Evolutionary conservation across 2,329 filamentous ascomycete species (phyloP), one percentile per base, ranked within the genome.

Genomic region (Botryosphaeria dothidea): DNA sequence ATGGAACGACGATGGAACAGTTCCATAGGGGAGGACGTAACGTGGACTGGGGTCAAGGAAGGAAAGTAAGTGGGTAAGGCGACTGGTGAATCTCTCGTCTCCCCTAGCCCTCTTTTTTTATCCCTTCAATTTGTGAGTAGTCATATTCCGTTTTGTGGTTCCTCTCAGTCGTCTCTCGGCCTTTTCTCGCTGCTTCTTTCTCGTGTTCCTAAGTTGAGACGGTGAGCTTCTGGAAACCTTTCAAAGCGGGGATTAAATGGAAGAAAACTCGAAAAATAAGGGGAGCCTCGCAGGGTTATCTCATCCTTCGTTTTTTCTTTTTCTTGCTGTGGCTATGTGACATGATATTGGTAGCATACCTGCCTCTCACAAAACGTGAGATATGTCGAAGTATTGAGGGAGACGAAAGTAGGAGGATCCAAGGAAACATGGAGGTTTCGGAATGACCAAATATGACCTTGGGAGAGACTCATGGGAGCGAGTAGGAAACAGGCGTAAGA

Each of bases 321-420:
- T 34, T 34, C 13, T 34, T 34, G 31, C 31, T 41, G 23, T 49
- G 17, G 54, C 36, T 58, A 58, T 58, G 17, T 58, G 54, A 58
- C 36, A 58, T 58, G 54, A 58, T 58, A 31, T 45, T 21, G 36
- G 25, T 45, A 58, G 54, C 54, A 45, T 58, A 45, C 54, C 54
- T 58, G 54, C 54, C 54, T 29, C 54, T 17, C 25, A 27, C 54
- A 17, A n/a, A 41, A 41, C 29, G 54, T 29, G 31, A 38, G 51
- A 38, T 38, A 36, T 27, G 51, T 54, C 4, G 21, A 27, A 19
- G 52, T 17, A 19, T 19, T 8, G 36, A 31, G 36, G 15, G 23
- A 52, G 17, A 43, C 13, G 34, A 8, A 41, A 57, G 13, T n/a
- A 41, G 46, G 25, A 49, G 23, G 46, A 29, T 27, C 23, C 46